phyloP scores from a whole-genome alignment of 2,329 filamentous ascomycete species.

The Madurella mycetomatis region DNA sequence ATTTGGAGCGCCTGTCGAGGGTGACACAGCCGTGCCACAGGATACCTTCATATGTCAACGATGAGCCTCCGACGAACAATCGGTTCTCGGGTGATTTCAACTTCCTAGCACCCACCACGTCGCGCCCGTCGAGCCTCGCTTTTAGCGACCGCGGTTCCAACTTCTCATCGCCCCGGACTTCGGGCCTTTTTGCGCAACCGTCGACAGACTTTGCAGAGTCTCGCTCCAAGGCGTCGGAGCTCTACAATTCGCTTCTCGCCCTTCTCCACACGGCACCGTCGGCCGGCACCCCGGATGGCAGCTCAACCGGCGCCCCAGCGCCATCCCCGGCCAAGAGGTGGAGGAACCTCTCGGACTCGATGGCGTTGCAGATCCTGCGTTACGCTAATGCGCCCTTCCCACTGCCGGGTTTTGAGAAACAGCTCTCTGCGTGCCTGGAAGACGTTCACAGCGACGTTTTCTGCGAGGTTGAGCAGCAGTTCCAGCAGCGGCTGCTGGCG shows the following conservation, averaged over 20 bases:
- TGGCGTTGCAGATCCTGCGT: conserved; percentile 57
- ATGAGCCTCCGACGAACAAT: conserved; percentile 28
- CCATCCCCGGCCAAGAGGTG: conserved; percentile 41
- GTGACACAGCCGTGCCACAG: conserved; percentile 26
- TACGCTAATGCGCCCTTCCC: conserved; percentile 45
- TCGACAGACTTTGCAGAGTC: conserved; percentile 37
- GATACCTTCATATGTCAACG: conserved; percentile 28
- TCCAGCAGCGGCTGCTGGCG: conserved; percentile 45
- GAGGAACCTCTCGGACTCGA: conserved; percentile 48
- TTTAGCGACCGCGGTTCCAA: conserved; percentile 47
- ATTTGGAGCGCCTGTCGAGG: conserved; percentile 44
- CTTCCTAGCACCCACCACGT: conserved; percentile 41
- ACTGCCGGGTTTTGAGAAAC: conserved; percentile 46
- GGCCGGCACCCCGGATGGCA: conserved; percentile 28
- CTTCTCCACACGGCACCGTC: conserved; percentile 49
- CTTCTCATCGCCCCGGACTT: conserved; percentile 48
- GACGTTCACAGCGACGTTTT: conserved; percentile 42
- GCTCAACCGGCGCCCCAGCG: not conserved
- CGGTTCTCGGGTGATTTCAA: conserved; percentile 41
- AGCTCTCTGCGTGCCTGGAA: conserved; percentile 42
- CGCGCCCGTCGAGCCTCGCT: conserved; percentile 49
- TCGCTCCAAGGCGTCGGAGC: conserved; percentile 41
- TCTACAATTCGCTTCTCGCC: conserved; percentile 51
- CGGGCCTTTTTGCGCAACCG: conserved; percentile 39
- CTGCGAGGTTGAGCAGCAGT: conserved; percentile 45